phyloP scores from a whole-genome alignment of 148 eudicot species.

The Heliosperma pusillum region DNA sequence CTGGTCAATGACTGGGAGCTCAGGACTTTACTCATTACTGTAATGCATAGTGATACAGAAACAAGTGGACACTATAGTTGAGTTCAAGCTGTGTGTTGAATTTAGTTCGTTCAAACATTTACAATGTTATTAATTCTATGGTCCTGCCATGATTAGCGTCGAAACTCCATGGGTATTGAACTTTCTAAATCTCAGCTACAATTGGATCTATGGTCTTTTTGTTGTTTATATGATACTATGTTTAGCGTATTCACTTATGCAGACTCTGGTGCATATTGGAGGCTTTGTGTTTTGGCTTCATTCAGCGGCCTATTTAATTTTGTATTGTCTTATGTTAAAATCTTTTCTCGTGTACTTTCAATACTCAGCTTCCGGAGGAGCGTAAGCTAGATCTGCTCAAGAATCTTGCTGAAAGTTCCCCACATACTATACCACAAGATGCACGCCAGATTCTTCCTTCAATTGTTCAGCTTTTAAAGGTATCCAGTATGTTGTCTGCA shows the following conservation, averaged over 20 bases:
- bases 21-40: neutral
- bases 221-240: neutral
- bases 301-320: neutral
- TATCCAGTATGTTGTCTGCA: constrained; percentile 17
- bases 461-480: constrained; percentile 82
- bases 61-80: neutral
- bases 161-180: neutral
- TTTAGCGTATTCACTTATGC: neutral
- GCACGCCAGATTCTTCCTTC: constrained; percentile 83
- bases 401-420: constrained; percentile 90
- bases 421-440: constrained; percentile 73
- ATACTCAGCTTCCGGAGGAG: constrained; percentile 81
- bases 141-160: neutral
- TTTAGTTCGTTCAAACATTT: neutral
- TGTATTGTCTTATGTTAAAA: constrained; percentile 1
- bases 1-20: neutral
- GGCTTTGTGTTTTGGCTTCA: neutral
- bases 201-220: neutral
- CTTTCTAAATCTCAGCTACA: neutral
- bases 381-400: constrained; percentile 86
- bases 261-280: neutral
- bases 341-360: neutral
- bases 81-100: neutral
- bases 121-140: neutral
- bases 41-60: neutral